Conservation (phyloP, 306 rosid genomes). For the Phaseolus lunatus region DNA sequence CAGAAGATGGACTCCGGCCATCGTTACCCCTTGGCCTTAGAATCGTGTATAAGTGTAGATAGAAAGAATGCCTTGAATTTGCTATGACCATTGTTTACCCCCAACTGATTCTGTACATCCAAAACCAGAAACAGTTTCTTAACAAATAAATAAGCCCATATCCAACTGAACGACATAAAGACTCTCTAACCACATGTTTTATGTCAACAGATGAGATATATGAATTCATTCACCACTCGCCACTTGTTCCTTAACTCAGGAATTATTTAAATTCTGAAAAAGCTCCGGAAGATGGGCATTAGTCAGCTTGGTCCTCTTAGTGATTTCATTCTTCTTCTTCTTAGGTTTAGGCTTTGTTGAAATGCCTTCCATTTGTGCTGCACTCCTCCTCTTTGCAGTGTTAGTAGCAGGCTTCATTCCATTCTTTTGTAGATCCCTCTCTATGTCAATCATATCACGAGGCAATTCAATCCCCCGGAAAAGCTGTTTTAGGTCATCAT, state of each 20-base stretch:
- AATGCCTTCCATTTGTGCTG: slow-evolving; percentile 79
- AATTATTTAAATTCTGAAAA: slow-evolving; percentile 61
- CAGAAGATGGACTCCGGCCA: slow-evolving; percentile 43
- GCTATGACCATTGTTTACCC: slow-evolving; percentile 38
- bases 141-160: slow-evolving; percentile 25
- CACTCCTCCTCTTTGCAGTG: slow-evolving; percentile 92
- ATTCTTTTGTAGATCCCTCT: slow-evolving; percentile 90
- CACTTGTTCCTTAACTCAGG: slow-evolving; percentile 38
- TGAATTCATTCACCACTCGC: slow-evolving; percentile 12
- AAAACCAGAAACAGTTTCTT: slow-evolving; percentile 32
- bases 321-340: slow-evolving; percentile 91
- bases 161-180: slow-evolving; percentile 27
- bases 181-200: slow-evolving; percentile 33
- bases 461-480: slow-evolving; percentile 84
- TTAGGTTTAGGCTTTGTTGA: slow-evolving; percentile 77
- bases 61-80: slow-evolving; percentile 58
- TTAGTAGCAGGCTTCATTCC: slow-evolving; percentile 98
- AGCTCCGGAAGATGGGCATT: slow-evolving; percentile 99
- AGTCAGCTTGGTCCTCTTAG: slow-evolving; percentile 96
- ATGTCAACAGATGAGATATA: slow-evolving; percentile 32
- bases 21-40: slow-evolving; percentile 60
- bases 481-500: slow-evolving; percentile 79
- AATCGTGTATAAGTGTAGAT: slow-evolving; percentile 49
- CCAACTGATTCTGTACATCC: slow-evolving; percentile 13
- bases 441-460: slow-evolving; percentile 92